Evolutionary conservation across 305 asterid species (phyloP), one percentile per base, ranked within the genome.

Genomic region (Fraxinus sp.): DNA sequence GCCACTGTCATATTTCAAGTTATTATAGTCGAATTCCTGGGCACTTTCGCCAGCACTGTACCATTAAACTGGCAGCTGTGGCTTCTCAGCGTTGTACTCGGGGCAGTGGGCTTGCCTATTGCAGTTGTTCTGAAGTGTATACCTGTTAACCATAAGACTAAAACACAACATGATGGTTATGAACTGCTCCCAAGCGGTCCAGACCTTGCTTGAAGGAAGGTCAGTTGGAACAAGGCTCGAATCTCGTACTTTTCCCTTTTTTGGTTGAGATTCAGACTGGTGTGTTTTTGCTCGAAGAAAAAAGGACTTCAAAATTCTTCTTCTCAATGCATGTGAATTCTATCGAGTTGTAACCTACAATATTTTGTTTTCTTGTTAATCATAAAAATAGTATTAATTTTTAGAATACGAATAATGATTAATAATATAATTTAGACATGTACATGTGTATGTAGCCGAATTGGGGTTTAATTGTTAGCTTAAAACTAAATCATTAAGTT

Each of bases 31-130:
- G 96, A 96, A 81, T 94, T 96, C 86, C 87, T 96, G 37, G 99
- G 99, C 66, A 86, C 97, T 1, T 96, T 96, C 73, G 99, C 99
- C 9, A 93, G 97, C 92, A 96, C 99, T 0, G 92, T 92, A 5
- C 99, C 98, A 0, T 80, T 96, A 39, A 89, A 77, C 89, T 90
- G 97, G 98, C 89, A 91, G 83, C 88, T 96, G 75, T 96, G 99
- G 99, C 41, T 90, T 30, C 82, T 88, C 75, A 93, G 98, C 73
- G 78, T 96, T 77, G 20, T 41, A 9, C 83, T 96, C n/a, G 98
- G 98, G 0, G 88, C 93, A 0, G 90, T 89, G n/a, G 86, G 95
- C 88, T 84, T 96, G 93, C 93, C 92, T 9, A 35, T 95, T 77
- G 96, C 97, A 22, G 93, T 93, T 11, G 79, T 91, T 74, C 79